These are phyloP conservation scores for Mesembryanthemum crystallinum DNA, from an alignment of 148 eudicot species.

Conservation along the genomic window DNA sequence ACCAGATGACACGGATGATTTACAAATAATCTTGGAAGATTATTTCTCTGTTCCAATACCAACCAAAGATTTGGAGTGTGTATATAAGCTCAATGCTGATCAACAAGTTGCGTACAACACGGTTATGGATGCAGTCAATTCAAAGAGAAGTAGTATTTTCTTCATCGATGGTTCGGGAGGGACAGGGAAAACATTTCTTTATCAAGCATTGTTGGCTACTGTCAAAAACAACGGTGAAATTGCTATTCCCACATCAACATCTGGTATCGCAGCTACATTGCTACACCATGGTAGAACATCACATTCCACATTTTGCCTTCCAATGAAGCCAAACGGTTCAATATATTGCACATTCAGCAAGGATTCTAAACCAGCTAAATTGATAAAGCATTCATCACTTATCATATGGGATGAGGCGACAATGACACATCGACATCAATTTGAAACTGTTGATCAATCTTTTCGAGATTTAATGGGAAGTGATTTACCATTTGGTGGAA, in stretches of 20 bases:
- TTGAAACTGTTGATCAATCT: background rate
- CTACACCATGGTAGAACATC: background rate
- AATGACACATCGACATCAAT: background rate
- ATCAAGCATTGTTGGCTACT: background rate
- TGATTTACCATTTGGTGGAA: background rate
- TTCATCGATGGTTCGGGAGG: conserved; percentile 5
- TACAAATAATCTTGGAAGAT: background rate
- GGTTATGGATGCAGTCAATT: background rate
- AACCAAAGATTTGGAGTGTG: conserved; percentile 1
- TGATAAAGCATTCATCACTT: background rate
- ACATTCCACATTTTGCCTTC: background rate
- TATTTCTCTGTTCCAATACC: background rate
- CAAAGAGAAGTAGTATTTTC: background rate
- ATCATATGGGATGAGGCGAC: background rate
- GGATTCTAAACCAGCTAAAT: background rate
- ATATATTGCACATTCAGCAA: background rate
- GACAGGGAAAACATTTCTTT: background rate
- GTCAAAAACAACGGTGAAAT: background rate
- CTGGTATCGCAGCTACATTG: background rate
- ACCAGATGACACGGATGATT: background rate
- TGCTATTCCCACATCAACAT: background rate
- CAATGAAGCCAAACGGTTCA: background rate
- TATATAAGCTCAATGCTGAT: background rate
- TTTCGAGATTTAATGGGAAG: background rate
- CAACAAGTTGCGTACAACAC: background rate